Evolutionary conservation across 208 protist species (phyloP).

Genomic region (Entamoeba histolytica): DNA sequence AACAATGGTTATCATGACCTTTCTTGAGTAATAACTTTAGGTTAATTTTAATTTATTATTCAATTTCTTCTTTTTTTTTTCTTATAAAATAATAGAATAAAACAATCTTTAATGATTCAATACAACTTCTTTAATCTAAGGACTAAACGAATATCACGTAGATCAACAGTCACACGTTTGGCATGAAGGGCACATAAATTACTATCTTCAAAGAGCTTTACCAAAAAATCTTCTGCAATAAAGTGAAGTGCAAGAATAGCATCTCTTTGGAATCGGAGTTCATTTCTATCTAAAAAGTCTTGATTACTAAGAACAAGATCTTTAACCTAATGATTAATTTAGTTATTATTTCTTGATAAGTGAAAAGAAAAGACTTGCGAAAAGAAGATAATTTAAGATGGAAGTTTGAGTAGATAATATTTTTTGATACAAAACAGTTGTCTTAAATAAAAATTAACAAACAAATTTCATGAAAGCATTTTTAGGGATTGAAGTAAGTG

Average conservation of each 20-base stretch:
- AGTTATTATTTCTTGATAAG: background rate
- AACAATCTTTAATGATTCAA: too few relatives aligned
- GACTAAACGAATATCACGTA: conserved; percentile 44
- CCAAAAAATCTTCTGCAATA: conserved; percentile 60
- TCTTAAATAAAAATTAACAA: background rate
- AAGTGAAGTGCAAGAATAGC: conserved; percentile 42
- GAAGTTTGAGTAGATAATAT: too few relatives aligned
- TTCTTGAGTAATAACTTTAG: too few relatives aligned
- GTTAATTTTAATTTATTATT: too few relatives aligned
- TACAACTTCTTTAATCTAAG: conserved; percentile 1
- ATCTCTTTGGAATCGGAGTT: background rate
- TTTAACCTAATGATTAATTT: background rate
- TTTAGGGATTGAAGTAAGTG: background rate
- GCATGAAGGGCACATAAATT: conserved; percentile 58
- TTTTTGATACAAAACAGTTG: too few relatives aligned
- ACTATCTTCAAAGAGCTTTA: conserved; percentile 61
- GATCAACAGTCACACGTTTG: conserved; percentile 54
- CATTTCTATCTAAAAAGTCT: background rate
- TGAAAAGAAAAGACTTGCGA: background rate
- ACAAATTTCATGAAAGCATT: background rate
- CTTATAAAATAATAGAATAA: too few relatives aligned
- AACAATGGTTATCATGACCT: too few relatives aligned
- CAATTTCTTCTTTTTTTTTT: too few relatives aligned
- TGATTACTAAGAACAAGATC: background rate
- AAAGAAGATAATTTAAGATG: too few relatives aligned